phyloP scores from a whole-genome alignment of 805 yeast genomes.

The Maudiozyma bulderi region DNA sequence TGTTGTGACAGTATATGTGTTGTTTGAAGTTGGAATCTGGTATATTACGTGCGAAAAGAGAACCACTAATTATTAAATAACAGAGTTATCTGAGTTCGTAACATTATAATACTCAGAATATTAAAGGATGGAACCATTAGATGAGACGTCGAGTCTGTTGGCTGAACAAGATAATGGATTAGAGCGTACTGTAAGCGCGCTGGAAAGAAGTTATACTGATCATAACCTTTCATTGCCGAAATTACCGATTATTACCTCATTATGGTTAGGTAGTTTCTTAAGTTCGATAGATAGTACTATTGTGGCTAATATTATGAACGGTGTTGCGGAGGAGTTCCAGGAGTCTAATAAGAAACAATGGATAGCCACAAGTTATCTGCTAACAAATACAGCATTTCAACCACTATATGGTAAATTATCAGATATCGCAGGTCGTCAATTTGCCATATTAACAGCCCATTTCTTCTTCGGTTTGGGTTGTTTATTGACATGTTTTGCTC shows the following conservation, averaged over 20 bases:
- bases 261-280: slow-evolving; percentile 40
- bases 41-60: no score
- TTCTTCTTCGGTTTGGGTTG: slow-evolving; percentile 39
- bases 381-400: slow-evolving; percentile 60
- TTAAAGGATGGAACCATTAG: slow-evolving; percentile 10
- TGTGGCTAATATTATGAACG: slow-evolving; percentile 40
- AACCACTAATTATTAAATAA: no score
- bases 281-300: slow-evolving; percentile 40
- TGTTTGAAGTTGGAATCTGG: no score
- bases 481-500: slow-evolving; percentile 32
- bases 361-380: slow-evolving; percentile 56
- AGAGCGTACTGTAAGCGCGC: slow-evolving; percentile 3
- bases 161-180: slow-evolving; percentile 1
- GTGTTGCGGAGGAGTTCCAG: slow-evolving; percentile 39
- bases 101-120: no score
- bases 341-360: slow-evolving; percentile 44
- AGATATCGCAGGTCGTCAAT: slow-evolving; percentile 45
- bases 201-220: slow-evolving; percentile 20
- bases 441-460: slow-evolving; percentile 34
- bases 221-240: slow-evolving; percentile 23
- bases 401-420: slow-evolving; percentile 55
- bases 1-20: no score
- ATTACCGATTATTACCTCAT: slow-evolving; percentile 27
- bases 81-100: not conserved
- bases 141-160: slow-evolving; percentile 14